Conservation (phyloP, 805 yeast species). For the Saccharomycopsis sp. region DNA sequence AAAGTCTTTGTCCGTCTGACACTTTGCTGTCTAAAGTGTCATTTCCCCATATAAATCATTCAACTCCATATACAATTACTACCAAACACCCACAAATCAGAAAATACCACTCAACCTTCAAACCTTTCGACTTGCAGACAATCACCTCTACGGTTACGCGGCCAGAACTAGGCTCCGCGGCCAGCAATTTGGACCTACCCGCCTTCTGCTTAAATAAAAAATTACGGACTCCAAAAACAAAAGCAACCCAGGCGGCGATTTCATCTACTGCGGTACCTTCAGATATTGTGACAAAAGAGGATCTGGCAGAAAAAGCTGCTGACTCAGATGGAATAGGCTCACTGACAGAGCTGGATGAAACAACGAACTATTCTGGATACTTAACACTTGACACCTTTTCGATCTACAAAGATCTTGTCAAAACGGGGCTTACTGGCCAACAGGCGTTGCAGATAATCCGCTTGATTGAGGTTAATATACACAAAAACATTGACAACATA, state of each 20-base stretch:
- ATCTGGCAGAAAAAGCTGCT: no score
- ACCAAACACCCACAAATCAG: neutral
- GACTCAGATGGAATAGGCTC: no score
- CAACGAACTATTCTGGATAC: neutral
- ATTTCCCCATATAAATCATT: neutral
- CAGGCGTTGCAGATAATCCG: slow-evolving; percentile 58
- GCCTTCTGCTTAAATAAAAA: neutral
- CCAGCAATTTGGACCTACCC: neutral
- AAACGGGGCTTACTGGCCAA: slow-evolving; percentile 50
- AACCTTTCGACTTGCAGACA: neutral
- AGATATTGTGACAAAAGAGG: neutral
- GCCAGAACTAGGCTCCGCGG: neutral
- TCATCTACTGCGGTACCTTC: neutral
- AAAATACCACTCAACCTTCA: neutral
- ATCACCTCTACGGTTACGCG: neutral
- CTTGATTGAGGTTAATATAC: slow-evolving; percentile 32
- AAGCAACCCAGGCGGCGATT: neutral
- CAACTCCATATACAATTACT: neutral
- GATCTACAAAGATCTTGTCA: slow-evolving; percentile 45
- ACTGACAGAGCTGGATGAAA: no score
- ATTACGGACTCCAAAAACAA: neutral
- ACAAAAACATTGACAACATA: slow-evolving; percentile 28
- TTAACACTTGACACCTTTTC: slow-evolving; percentile 51
- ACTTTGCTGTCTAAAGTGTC: neutral
- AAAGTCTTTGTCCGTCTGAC: no score